Percentiles rank a stretch among this genome's conserved stretches.
Evolutionary conservation across 2,329 filamentous ascomycete species (phyloP).

Genomic region (Microsporum ferrugineum): DNA sequence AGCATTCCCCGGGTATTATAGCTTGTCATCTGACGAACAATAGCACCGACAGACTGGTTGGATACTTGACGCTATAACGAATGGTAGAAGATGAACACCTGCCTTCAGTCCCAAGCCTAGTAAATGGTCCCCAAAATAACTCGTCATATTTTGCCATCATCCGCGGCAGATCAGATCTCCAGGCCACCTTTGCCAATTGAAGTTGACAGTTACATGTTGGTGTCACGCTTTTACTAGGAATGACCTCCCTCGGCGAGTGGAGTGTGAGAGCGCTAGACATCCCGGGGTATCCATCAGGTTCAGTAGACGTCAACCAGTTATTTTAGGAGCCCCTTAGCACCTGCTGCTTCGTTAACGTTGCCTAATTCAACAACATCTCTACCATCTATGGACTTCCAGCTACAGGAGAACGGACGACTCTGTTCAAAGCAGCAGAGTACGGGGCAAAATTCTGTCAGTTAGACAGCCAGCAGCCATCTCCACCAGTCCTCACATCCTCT

Average conservation of each 20-base stretch:
- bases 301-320: background rate
- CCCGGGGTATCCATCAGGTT: background rate
- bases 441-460: background rate
- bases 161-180: background rate
- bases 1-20: background rate
- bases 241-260: background rate
- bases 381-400: too few species aligned
- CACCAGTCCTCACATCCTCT: background rate
- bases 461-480: background rate
- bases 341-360: too few species aligned
- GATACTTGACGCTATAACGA: background rate
- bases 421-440: background rate
- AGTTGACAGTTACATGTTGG: background rate
- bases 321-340: too few species aligned
- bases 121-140: background rate
- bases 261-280: background rate
- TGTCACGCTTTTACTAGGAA: background rate
- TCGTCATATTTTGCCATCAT: conserved; percentile 1
- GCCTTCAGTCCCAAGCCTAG: background rate
- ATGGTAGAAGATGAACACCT: background rate
- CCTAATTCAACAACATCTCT: too few species aligned
- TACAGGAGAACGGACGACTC: background rate
- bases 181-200: background rate
- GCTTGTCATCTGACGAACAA: conserved; percentile 2
- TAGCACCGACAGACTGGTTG: background rate